phyloP scores from a whole-genome alignment of 73 alveolate genomes.

The Tetrahymena malaccensis region DNA sequence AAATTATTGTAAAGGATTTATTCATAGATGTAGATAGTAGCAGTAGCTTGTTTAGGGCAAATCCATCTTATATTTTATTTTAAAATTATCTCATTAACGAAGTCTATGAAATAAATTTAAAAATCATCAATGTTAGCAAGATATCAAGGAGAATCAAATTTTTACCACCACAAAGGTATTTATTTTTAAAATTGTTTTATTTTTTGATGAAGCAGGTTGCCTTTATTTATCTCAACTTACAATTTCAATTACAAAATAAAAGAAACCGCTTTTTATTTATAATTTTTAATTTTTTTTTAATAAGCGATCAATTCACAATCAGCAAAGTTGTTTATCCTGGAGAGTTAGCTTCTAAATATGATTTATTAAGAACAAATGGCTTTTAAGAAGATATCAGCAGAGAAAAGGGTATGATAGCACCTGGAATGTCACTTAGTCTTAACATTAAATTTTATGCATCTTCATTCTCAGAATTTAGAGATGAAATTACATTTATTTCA shows the following conservation, averaged over 20 bases:
- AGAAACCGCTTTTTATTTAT: background rate
- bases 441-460: constrained; percentile 83
- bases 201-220: background rate
- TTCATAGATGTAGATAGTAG: background rate
- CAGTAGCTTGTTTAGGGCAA: background rate
- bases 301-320: background rate
- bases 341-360: background rate
- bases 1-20: background rate
- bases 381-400: background rate
- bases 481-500: constrained; percentile 67
- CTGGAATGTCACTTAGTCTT: constrained; percentile 89
- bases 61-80: background rate
- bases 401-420: constrained; percentile 54
- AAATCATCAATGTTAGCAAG: background rate
- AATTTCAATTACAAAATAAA: background rate
- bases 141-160: background rate
- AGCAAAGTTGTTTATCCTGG: background rate
- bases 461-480: constrained; percentile 91
- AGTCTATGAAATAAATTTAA: background rate
- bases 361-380: background rate
- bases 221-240: background rate
- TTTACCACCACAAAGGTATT: background rate
- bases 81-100: background rate
- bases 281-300: background rate
- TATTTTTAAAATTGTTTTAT: background rate